phyloP scores from a whole-genome alignment of 176 grass and related monocot genomes.

The Aegilops tauschii region DNA sequence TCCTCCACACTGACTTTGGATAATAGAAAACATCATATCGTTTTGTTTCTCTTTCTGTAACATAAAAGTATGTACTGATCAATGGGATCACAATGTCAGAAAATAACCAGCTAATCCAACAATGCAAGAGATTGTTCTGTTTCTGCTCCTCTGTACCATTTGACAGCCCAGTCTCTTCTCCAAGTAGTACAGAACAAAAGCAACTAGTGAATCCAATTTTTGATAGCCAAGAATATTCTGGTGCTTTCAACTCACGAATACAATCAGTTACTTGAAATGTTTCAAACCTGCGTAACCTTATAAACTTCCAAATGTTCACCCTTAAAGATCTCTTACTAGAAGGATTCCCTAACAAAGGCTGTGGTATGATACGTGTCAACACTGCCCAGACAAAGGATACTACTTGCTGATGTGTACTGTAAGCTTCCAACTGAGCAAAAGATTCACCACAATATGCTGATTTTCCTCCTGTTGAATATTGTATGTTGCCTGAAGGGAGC shows the following conservation, averaged over 20 bases:
- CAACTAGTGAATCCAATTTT: constrained; percentile 49
- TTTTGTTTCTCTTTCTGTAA: constrained; percentile 78
- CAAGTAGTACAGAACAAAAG: constrained; percentile 41
- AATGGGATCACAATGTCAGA: constrained; percentile 68
- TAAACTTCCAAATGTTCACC: constrained; percentile 82
- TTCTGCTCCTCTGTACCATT: constrained; percentile 26
- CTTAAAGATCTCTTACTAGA: constrained; percentile 63
- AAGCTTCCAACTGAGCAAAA: constrained; percentile 51
- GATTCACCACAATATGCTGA: constrained; percentile 17
- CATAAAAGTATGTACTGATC: constrained; percentile 73
- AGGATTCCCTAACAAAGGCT: constrained; percentile 65
- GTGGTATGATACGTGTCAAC: constrained; percentile 63
- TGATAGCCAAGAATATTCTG: constrained; percentile 68
- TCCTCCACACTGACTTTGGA: constrained; percentile 69
- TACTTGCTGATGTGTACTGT: constrained; percentile 67
- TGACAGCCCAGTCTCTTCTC: constrained; percentile 23
- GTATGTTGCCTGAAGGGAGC: neutral
- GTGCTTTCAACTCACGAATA: constrained; percentile 58
- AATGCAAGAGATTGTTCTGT: constrained; percentile 52
- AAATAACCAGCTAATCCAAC: constrained; percentile 92
- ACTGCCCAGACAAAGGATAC: constrained; percentile 82
- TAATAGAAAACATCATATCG: constrained; percentile 93
- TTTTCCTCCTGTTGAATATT: constrained; percentile 11
- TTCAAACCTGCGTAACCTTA: constrained; percentile 61
- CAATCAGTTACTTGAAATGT: constrained; percentile 57